Base-by-base conservation (phyloP, 495 filamentous ascomycete genomes). In the Trichocladium uniseriatum region DNA sequence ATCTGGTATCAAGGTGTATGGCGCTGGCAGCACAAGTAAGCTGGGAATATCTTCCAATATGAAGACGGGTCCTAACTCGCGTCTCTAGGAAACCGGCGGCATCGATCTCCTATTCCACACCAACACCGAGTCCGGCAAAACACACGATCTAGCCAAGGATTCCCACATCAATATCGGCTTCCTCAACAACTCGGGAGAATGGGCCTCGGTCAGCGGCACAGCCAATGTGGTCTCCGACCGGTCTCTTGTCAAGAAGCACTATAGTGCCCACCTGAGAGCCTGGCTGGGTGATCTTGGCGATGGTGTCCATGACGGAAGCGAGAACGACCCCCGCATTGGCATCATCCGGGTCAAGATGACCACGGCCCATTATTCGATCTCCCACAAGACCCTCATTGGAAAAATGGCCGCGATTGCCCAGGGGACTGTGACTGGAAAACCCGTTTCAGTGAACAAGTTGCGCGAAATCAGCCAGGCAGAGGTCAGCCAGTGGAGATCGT, bases 241-340 rank as follows among this genome's bases (percentile, higher is more conserved):
- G 13, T 72, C 69, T 0, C 68, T 72, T 6, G 78, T 95, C 24
- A 69, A 79, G 56, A 86, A 90, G 66, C 82, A 89, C 64, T 95
- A 95, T 64, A 81, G 78, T 40, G 76, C 81, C 1, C 60, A 69
- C 6, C 72, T 97, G 45, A 89, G 87, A 63, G 84, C 87, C 0
- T 95, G 90, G 90, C 59, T 97, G 18, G 91, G 90, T 18, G 90
- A 97, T 55, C 73, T 97, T 11, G 89, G 86, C 13, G 90, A 95
- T 53, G 89, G 88, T 2, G 78, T 77, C 35, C 90, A 95, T 58
- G 84, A 95, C 52, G 90, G 91, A 10, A 77, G 83, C 2, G 80
- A 81, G 9, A 73, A 84, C 5, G 90, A 95, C 58, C 90, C 90
- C 8, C 72, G 90, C 9, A 86, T 95, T 55, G 77, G 72, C 21